A percentile compares a stretch with the other conserved stretches of the same genome.
Evolutionary conservation across 164 flowering plant species (phyloP).

Genomic region (Stephania cephalantha): DNA sequence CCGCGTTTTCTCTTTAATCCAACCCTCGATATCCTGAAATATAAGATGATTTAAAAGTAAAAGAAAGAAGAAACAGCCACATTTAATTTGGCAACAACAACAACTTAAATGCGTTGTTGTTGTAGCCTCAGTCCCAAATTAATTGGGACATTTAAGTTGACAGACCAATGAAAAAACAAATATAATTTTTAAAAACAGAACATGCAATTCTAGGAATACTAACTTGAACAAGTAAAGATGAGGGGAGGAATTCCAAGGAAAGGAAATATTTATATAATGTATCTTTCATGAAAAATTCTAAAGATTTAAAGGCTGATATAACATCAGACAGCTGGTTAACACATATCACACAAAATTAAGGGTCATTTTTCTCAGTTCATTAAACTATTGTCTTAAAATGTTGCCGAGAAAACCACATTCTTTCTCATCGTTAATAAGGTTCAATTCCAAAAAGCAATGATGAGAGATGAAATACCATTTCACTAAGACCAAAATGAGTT

Average conservation of each 20-base stretch:
- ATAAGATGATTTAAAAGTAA: not conserved
- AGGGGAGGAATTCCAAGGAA: not conserved
- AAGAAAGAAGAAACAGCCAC: not conserved
- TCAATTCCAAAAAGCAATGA: not conserved
- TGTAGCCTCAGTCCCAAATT: too few relatives aligned
- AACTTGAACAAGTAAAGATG: not conserved
- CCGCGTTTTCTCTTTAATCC: conserved; percentile 19
- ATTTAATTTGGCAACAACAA: not conserved
- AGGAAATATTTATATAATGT: not conserved
- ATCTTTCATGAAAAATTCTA: not conserved
- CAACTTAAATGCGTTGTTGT: too few relatives aligned
- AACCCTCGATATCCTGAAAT: conserved; percentile 19
- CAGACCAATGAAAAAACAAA: not conserved
- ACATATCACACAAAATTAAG: not conserved
- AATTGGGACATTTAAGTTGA: not conserved
- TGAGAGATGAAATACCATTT: conserved; percentile 20
- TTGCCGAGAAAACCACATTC: not conserved
- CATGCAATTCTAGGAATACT: not conserved
- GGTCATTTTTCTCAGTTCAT: not conserved
- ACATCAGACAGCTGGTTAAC: not conserved
- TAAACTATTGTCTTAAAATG: not conserved
- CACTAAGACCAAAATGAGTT: conserved; percentile 13
- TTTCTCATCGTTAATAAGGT: not conserved
- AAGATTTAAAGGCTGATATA: not conserved
- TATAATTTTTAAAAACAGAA: not conserved